Evolutionary conservation across 164 flowering plant species (phyloP).

Genomic region (Dillenia turbinata): DNA sequence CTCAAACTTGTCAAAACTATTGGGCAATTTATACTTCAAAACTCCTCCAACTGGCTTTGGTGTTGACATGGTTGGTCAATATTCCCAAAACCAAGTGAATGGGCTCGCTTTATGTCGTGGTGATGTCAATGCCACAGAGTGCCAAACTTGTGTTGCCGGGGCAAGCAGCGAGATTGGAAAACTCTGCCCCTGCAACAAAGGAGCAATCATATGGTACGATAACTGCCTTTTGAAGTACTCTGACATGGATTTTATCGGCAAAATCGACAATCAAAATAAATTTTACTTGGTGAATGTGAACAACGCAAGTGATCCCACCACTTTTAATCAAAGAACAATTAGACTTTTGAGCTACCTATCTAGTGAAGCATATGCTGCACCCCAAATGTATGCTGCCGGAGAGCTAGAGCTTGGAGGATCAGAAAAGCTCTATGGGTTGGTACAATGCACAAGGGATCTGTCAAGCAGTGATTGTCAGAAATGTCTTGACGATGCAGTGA

Average conservation of each 20-base stretch:
- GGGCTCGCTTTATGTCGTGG: too few relatives aligned
- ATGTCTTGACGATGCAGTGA: not conserved
- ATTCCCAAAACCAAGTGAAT: too few relatives aligned
- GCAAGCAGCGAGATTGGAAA: too few relatives aligned
- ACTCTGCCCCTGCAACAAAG: not conserved
- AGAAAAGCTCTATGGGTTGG: conserved; percentile 17
- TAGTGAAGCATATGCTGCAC: not conserved
- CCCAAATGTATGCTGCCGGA: not conserved
- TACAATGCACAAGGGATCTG: conserved; percentile 22
- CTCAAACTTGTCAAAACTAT: too few relatives aligned
- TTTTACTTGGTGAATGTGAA: not conserved
- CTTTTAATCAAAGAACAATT: not conserved
- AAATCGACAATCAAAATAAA: not conserved
- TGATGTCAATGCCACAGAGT: too few relatives aligned
- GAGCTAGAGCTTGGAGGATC: too few relatives aligned
- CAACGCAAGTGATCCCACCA: not conserved
- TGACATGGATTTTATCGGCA: conserved; percentile 5
- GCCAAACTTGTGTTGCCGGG: too few relatives aligned
- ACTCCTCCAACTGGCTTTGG: too few relatives aligned
- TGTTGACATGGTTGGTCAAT: too few relatives aligned
- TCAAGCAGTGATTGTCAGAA: not conserved
- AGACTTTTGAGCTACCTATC: not conserved
- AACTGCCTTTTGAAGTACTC: conserved; percentile 19
- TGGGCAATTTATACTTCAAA: too few relatives aligned
- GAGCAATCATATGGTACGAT: conserved; percentile 24